A percentile compares a stretch with the other conserved stretches of the same genome.
Evolutionary conservation across 805 yeast species (phyloP).

Genomic region (Saturnispora saitoi): DNA sequence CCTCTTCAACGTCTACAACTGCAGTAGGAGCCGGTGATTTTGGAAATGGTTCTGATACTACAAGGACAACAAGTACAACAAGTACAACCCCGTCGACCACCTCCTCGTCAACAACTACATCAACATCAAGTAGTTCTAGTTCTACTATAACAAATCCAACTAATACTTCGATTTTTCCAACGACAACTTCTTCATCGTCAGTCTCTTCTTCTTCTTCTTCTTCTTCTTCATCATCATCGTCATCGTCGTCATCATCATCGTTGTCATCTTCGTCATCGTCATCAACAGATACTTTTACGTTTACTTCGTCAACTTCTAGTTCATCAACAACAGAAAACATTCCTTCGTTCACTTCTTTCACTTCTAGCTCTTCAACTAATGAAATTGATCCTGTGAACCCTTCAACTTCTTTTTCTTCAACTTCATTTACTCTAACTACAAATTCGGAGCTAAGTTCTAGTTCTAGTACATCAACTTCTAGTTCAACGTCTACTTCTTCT

Average conservation of each 20-base stretch:
- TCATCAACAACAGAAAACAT: neutral
- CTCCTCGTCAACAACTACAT: slow-evolving; percentile 3
- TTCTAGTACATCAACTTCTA: neutral
- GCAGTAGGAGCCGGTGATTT: neutral
- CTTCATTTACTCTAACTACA: slow-evolving; percentile 6
- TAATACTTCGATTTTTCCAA: neutral
- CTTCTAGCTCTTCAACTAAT: slow-evolving; percentile 6
- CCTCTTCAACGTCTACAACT: too few species aligned
- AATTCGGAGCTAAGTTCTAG: slow-evolving; percentile 2
- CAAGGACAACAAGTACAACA: slow-evolving; percentile 1
- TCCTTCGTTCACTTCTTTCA: slow-evolving; percentile 1
- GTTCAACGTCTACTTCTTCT: neutral
- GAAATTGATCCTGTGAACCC: slow-evolving; percentile 5
- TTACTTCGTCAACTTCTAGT: slow-evolving; percentile 3
- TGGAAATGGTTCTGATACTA: slow-evolving; percentile 3
- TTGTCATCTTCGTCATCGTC: too few species aligned
- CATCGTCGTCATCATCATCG: too few species aligned
- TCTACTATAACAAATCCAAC: too few species aligned
- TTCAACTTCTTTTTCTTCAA: slow-evolving; percentile 8
- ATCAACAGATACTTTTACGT: too few species aligned
- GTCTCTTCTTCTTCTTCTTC: slow-evolving; percentile 7
- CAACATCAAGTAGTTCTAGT: neutral
- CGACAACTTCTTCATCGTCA: slow-evolving; percentile 10
- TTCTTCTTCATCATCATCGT: slow-evolving; percentile 10
- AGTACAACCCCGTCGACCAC: slow-evolving; percentile 2